Percentiles rank a stretch among this genome's conserved stretches.
Conservation (phyloP, 1,284 basidiomycete genomes). For the Tranzscheliella williamsii region DNA sequence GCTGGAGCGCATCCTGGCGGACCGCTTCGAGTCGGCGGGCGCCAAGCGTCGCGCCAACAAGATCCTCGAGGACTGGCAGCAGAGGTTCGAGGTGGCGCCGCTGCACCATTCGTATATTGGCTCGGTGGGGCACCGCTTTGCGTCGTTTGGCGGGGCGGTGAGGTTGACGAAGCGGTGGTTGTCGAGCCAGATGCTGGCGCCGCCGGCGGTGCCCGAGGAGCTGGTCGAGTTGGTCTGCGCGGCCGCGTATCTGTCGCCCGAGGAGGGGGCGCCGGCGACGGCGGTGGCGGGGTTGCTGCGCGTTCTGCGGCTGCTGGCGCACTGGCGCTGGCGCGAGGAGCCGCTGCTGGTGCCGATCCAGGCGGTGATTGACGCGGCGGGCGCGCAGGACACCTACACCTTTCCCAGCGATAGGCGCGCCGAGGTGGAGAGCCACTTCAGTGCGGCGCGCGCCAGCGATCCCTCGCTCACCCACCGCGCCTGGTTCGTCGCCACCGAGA, state of each 20-base stretch:
- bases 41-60: slow-evolving; percentile 67
- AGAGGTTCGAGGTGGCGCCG: slow-evolving; percentile 76
- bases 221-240: slow-evolving; percentile 83
- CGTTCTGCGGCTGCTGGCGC: slow-evolving; percentile 73
- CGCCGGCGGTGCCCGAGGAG: slow-evolving; percentile 75
- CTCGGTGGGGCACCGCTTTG: slow-evolving; percentile 76
- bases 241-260: slow-evolving; percentile 64
- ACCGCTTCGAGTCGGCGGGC: slow-evolving; percentile 56
- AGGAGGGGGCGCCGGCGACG: slow-evolving; percentile 62
- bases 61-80: slow-evolving; percentile 71
- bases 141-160: slow-evolving; percentile 80
- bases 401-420: slow-evolving; percentile 66
- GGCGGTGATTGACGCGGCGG: slow-evolving; percentile 50
- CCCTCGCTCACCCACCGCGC: slow-evolving; percentile 64
- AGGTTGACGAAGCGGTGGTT: slow-evolving; percentile 92
- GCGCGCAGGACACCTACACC: slow-evolving; percentile 32
- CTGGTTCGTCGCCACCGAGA: slow-evolving; percentile 81
- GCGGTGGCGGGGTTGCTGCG: slow-evolving; percentile 74
- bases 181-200: slow-evolving; percentile 78
- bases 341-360: slow-evolving; percentile 65
- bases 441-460: slow-evolving; percentile 58
- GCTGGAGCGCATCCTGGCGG: slow-evolving; percentile 71
- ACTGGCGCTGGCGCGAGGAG: slow-evolving; percentile 74
- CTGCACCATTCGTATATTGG: slow-evolving; percentile 83
- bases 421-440: slow-evolving; percentile 67